phyloP scores from a whole-genome alignment of 495 filamentous ascomycete species.

The Xylaria intraflava region DNA sequence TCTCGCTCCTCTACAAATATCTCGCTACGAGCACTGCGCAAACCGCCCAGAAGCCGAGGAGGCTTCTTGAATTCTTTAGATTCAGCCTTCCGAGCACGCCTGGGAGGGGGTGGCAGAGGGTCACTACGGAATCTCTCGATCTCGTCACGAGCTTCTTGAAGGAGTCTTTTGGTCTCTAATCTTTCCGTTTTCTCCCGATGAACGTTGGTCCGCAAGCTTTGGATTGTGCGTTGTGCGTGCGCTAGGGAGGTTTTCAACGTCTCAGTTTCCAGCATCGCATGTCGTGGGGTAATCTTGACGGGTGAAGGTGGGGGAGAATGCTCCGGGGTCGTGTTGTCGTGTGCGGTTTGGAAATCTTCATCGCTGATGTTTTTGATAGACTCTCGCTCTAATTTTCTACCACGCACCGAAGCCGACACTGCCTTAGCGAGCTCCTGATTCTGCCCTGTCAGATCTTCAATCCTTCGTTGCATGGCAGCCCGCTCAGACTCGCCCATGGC shows the following conservation, averaged over 20 bases:
- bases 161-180: conserved; percentile 86
- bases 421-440: conserved; percentile 85
- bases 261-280: conserved; percentile 85
- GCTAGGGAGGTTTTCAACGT: conserved; percentile 88
- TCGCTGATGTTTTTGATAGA: conserved; percentile 49
- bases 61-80: conserved; percentile 67
- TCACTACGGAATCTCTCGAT: conserved; percentile 70
- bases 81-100: conserved; percentile 66
- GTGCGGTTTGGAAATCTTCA: conserved; percentile 57
- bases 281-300: conserved; percentile 81
- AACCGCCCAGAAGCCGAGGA: conserved; percentile 63
- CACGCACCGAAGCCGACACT: conserved; percentile 56
- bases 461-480: conserved; percentile 63
- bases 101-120: conserved; percentile 35
- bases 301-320: conserved; percentile 86
- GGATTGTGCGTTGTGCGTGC: conserved; percentile 93
- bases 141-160: conserved; percentile 93
- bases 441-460: conserved; percentile 78
- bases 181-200: conserved; percentile 98
- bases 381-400: conserved; percentile 58
- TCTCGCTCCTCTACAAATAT: conserved; percentile 64
- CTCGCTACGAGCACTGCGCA: conserved; percentile 69
- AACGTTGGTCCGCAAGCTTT: conserved; percentile 86
- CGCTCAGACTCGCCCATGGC: conserved; percentile 70
- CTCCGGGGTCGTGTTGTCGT: conserved; percentile 71